Base-by-base conservation (phyloP, 2,329 filamentous ascomycete genomes). In the Fusarium sp. region DNA sequence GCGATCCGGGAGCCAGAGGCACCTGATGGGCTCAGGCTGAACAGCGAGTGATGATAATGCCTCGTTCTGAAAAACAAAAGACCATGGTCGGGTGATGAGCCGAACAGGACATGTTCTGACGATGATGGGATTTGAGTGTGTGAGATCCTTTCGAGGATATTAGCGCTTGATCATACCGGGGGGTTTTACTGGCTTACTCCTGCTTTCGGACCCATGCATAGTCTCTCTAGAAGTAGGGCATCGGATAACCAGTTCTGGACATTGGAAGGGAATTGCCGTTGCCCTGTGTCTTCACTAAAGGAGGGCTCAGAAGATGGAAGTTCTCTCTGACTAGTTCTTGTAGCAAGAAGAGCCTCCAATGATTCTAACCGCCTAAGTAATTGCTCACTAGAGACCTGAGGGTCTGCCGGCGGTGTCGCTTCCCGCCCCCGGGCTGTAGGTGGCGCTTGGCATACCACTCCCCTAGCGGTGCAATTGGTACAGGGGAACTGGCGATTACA, bases 1-100 rank as follows among this genome's bases (percentile, higher is more conserved):
- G 10, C 74, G 72, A 6, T 61, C 68, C 36, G 75, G 75, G 8
- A 76, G 64, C 75, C 75, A 76, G 31, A 76, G 68, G 34, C 74
- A 51, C 6, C 27, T 33, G 6, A 51, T 8, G n/a, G 49, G 49
- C 27, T 51, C 49, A 18, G 25, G 4, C 16, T 29, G 23, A 5
- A 5, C 16, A 6, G 27, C 1, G 11, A 20, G 23, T 14, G 49
- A 20, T 2, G 14, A 2, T 1, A 49, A 16, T 29, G 44, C 4
- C 23, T 51, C 49, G 23, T 33, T 51, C 10, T 51, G 49, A 14
- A 33, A 51, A 11, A 51, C n/a, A 5, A 16, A 51, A 13, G 27
- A 51, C n/a, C 27, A 31, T 51, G 49, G 49, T 4, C 49, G 49
- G n/a, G 6, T 29, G n/a, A 51, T 31, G 1, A 51, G 49, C 6